These are phyloP conservation scores for Oryza meridionalis DNA, from an alignment of 176 grass and related monocot genomes.

Conservation along the genomic window DNA sequence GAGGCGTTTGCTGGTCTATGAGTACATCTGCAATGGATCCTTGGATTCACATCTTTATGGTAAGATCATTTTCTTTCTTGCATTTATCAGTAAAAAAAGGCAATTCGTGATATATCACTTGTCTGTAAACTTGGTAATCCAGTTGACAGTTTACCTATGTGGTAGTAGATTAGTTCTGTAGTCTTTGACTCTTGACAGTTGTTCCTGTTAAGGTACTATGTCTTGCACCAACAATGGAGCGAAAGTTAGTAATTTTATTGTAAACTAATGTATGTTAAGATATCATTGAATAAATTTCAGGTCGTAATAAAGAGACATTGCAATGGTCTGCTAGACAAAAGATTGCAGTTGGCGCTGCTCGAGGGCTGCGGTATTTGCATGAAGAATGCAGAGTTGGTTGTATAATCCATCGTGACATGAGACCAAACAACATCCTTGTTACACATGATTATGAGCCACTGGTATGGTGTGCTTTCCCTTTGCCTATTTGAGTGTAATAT, in stretches of 20 bases:
- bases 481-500: conserved; percentile 8
- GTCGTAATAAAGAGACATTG: conserved; percentile 74
- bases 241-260: conserved; percentile 6
- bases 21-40: conserved; percentile 98
- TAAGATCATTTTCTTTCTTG: conserved; percentile 36
- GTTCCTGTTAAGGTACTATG: background rate
- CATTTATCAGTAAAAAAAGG: conserved; percentile 25
- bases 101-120: background rate
- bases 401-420: conserved; percentile 98
- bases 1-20: conserved; percentile 95
- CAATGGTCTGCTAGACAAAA: conserved; percentile 94
- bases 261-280: background rate
- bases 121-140: background rate
- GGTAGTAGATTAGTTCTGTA: background rate
- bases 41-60: conserved; percentile 99
- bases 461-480: conserved; percentile 49
- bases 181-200: background rate
- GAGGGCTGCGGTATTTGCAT: conserved; percentile 92
- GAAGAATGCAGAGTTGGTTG: conserved; percentile 99
- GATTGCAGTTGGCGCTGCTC: conserved; percentile 96
- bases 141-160: background rate
- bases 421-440: conserved; percentile 98
- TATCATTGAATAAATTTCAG: conserved; percentile 53
- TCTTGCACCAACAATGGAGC: background rate
- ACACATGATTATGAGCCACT: conserved; percentile 99